phyloP scores from a whole-genome alignment of 2,329 filamentous ascomycete genomes.

The Fusarium sp. region DNA sequence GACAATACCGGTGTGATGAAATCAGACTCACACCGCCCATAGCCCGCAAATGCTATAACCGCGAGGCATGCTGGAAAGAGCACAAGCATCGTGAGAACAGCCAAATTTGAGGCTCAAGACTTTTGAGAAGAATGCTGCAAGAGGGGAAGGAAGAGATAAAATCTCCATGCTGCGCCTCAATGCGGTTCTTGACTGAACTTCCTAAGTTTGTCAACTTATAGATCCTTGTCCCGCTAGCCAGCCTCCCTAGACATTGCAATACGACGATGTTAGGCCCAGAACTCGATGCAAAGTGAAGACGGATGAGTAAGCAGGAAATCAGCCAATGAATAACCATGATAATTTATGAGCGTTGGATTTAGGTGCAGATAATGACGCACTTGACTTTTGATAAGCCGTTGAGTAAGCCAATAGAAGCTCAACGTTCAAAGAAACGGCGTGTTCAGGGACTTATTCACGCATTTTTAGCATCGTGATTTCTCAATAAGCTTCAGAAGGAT shows the following conservation, averaged over 20 bases:
- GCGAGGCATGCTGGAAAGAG: accelerated
- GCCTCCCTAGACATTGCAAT: constrained; percentile 2
- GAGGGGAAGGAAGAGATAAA: not conserved
- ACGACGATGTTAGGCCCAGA: not conserved
- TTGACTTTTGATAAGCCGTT: not conserved
- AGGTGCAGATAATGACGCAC: constrained; percentile 14
- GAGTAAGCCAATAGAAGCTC: not conserved
- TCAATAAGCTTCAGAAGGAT: not conserved
- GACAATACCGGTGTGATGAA: not conserved
- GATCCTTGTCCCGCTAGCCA: constrained; percentile 15
- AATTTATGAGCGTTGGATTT: not conserved
- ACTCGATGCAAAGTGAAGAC: not conserved
- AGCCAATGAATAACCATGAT: not conserved
- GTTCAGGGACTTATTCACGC: not conserved
- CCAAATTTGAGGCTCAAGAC: accelerated
- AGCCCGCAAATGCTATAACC: accelerated
- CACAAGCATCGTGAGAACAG: accelerated
- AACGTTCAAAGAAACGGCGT: accelerated
- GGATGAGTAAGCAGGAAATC: not conserved
- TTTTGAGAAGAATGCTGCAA: accelerated
- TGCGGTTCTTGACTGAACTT: not conserved
- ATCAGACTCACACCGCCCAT: not conserved
- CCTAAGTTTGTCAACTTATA: not conserved
- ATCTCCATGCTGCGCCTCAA: not conserved
- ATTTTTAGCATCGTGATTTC: not conserved